These are phyloP conservation scores for Escallonia herrerae DNA, from an alignment of 129 eudicot species.

Conservation along the genomic window DNA sequence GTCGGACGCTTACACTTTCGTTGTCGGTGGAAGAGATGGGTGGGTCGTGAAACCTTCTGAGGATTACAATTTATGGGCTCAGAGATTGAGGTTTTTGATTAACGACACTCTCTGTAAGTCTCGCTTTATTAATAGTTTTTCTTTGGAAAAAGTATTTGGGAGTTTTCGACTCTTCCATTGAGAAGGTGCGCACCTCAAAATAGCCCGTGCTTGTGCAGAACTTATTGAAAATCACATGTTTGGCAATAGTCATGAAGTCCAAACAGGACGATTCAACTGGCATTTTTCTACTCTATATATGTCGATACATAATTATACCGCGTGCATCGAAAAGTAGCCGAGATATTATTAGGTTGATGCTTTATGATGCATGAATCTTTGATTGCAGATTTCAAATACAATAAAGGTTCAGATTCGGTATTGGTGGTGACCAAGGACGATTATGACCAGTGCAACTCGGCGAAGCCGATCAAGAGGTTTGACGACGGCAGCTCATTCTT, in stretches of 20 bases:
- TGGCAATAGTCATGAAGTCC: too few relatives aligned
- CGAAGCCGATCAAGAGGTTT: conserved; percentile 31
- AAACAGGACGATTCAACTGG: too few relatives aligned
- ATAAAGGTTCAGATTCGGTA: conserved; percentile 56
- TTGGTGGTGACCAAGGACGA: conserved; percentile 59
- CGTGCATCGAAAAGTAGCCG: too few relatives aligned
- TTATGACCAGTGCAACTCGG: conserved; percentile 44
- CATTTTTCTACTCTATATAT: too few relatives aligned
- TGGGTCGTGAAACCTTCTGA: conserved; percentile 64
- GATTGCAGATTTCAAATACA: conserved; percentile 56
- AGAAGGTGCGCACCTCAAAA: too few relatives aligned
- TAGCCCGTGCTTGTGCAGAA: too few relatives aligned
- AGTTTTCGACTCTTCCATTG: too few relatives aligned
- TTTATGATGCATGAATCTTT: conserved; percentile 2
- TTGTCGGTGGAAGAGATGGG: conserved; percentile 64
- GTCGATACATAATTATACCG: too few relatives aligned
- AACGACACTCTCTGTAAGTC: conserved; percentile 74
- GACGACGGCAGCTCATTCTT: conserved; percentile 48
- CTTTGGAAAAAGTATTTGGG: too few relatives aligned
- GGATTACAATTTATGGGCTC: conserved; percentile 56
- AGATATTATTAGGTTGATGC: neutral
- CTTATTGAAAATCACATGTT: too few relatives aligned
- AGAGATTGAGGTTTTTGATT: conserved; percentile 47
- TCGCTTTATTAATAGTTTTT: neutral
- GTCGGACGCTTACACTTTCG: conserved; percentile 32